Evolutionary conservation across 164 flowering plant genomes (phyloP).

Genomic region (Annona squamosa): DNA sequence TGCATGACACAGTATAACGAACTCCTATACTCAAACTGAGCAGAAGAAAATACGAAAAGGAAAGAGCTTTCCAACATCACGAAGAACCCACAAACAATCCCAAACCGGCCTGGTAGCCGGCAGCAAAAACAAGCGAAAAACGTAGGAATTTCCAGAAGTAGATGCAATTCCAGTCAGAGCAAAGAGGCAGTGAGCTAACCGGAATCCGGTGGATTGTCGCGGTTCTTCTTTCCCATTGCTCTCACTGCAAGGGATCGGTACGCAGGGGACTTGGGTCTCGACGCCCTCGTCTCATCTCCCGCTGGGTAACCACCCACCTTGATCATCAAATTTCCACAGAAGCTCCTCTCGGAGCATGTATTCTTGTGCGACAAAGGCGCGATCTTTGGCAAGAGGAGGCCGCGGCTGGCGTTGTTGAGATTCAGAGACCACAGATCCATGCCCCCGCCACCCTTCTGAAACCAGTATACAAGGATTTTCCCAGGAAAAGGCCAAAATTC

Average conservation of each 20-base stretch:
- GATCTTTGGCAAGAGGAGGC: constrained; percentile 12
- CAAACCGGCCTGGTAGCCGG: background rate
- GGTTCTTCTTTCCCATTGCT: constrained; percentile 25
- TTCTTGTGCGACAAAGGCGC: constrained; percentile 7
- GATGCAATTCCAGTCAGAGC: background rate
- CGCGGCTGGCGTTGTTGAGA: constrained; percentile 7
- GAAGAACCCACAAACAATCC: background rate
- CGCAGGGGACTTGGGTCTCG: constrained; percentile 6
- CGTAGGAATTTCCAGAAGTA: background rate
- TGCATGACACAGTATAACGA: background rate
- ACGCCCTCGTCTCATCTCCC: constrained; percentile 7
- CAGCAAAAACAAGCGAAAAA: background rate
- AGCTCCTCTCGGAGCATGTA: constrained; percentile 6
- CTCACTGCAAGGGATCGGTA: constrained; percentile 16
- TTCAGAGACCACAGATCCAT: constrained; percentile 18
- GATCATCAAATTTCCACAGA: constrained; percentile 11
- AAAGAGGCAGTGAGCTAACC: constrained; percentile 4
- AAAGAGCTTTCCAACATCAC: background rate
- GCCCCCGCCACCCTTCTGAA: background rate
- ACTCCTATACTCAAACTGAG: background rate
- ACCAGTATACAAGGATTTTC: constrained; percentile 1
- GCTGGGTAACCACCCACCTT: constrained; percentile 7
- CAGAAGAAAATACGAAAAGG: too few relatives aligned
- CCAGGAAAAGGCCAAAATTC: background rate
- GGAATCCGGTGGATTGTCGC: constrained; percentile 11